These are phyloP conservation scores for Parathielavia appendiculata DNA, from an alignment of 495 filamentous ascomycete species.

Conservation along the genomic window DNA sequence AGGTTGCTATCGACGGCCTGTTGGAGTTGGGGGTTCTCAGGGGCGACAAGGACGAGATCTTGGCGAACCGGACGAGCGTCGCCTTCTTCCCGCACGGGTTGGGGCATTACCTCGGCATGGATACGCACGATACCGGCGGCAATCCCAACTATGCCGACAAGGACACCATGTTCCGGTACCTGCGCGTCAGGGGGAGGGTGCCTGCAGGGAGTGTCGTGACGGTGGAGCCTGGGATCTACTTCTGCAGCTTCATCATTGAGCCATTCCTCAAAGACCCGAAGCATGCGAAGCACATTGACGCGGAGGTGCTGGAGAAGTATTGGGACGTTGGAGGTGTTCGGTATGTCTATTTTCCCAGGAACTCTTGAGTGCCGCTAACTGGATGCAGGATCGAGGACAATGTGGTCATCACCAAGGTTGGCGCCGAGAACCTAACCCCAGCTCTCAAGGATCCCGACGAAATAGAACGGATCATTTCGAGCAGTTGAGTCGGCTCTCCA, in stretches of 20 bases:
- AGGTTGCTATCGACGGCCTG: slow-evolving; percentile 75
- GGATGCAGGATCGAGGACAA: slow-evolving; percentile 57
- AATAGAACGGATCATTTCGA: slow-evolving; percentile 55
- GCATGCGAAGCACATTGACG: slow-evolving; percentile 67
- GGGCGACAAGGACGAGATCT: slow-evolving; percentile 62
- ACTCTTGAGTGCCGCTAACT: slow-evolving; percentile 7
- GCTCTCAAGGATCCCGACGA: slow-evolving; percentile 68
- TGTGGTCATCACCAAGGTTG: slow-evolving; percentile 69
- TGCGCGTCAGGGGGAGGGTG: slow-evolving; percentile 72
- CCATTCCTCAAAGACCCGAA: slow-evolving; percentile 68
- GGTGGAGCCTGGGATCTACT: slow-evolving; percentile 91
- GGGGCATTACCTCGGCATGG: slow-evolving; percentile 90
- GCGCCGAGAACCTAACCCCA: slow-evolving; percentile 75
- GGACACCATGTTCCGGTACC: slow-evolving; percentile 79
- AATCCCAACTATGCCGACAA: slow-evolving; percentile 78
- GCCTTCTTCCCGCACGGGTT: slow-evolving; percentile 92
- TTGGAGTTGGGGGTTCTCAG: slow-evolving; percentile 69
- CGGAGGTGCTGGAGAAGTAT: slow-evolving; percentile 67
- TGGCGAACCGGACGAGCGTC: slow-evolving; percentile 66
- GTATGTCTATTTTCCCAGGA: slow-evolving; percentile 24
- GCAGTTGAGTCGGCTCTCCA: slow-evolving; percentile 16
- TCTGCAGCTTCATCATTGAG: slow-evolving; percentile 87
- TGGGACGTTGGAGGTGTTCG: slow-evolving; percentile 88
- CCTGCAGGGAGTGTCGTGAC: slow-evolving; percentile 78
- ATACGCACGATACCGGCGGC: slow-evolving; percentile 89